These are phyloP conservation scores for Solanum hybrid DNA, from an alignment of 305 asterid genomes.

Conservation along the genomic window DNA sequence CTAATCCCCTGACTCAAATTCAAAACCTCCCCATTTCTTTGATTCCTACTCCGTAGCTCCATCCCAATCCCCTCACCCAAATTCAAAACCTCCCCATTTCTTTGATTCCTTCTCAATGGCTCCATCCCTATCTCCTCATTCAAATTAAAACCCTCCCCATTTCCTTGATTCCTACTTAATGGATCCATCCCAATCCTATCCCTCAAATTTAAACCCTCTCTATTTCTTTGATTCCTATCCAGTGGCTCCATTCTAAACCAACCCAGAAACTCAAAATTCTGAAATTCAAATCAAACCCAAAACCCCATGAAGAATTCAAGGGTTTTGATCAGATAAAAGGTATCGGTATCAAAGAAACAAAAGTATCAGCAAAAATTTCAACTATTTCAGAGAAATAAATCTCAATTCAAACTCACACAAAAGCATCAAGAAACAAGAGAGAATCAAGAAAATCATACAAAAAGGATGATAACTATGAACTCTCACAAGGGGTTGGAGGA, in stretches of 20 bases:
- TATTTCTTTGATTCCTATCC: not conserved
- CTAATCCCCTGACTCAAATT: not conserved
- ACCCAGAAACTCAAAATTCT: not conserved
- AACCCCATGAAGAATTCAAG: not conserved
- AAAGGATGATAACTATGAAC: constrained; percentile 1
- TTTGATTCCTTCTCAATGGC: not conserved
- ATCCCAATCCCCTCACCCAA: not conserved
- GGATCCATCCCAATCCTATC: not conserved
- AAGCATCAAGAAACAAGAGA: not conserved
- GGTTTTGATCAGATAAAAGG: not conserved
- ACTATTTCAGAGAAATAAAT: not conserved
- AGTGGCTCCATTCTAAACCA: constrained; percentile 3
- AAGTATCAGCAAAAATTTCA: not conserved
- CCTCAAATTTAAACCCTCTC: not conserved
- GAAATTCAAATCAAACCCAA: not conserved
- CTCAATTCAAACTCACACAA: constrained; percentile 8
- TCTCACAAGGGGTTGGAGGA: not conserved
- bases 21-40: constrained; percentile 1
- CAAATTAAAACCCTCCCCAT: not conserved
- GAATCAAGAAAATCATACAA: constrained; percentile 1
- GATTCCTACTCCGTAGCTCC: not conserved
- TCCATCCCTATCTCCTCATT: not conserved
- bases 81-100: not conserved
- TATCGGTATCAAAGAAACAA: not conserved
- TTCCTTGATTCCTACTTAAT: not conserved